phyloP scores from a whole-genome alignment of 2,329 filamentous ascomycete genomes.

The Ophiostoma perfectum region DNA sequence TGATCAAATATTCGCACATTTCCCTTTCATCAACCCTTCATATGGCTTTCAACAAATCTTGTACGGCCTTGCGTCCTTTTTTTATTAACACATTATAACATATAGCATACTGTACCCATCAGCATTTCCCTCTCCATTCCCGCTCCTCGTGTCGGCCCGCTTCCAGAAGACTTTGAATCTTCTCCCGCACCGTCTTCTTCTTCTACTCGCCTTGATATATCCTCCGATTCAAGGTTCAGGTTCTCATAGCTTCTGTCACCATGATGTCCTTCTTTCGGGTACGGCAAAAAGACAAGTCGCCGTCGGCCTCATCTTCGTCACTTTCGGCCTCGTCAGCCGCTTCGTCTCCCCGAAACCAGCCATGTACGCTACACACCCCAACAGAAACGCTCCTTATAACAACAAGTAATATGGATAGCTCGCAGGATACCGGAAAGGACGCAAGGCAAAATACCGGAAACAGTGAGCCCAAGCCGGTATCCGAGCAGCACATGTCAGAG shows the following conservation, averaged over 20 bases:
- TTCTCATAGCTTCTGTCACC: not conserved
- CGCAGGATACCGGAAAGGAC: not conserved
- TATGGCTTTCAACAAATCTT: no score
- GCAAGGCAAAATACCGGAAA: not conserved
- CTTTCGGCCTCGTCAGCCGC: not conserved
- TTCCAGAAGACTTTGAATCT: no score
- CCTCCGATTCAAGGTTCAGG: not conserved
- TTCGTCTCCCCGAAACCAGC: not conserved
- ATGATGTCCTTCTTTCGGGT: constrained; percentile 2
- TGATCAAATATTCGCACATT: no score
- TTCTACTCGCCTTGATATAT: not conserved
- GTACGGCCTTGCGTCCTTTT: not conserved
- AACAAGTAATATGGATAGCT: not conserved
- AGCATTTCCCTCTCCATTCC: no score
- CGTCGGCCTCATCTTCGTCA: not conserved
- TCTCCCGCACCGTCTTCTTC: not conserved
- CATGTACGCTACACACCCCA: constrained; percentile 16
- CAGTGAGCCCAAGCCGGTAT: not conserved
- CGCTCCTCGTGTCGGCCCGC: no score
- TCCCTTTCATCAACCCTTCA: no score
- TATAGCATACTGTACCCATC: no score
- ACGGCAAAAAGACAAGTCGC: not conserved
- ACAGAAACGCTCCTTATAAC: not conserved
- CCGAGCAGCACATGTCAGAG: not conserved
- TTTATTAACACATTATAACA: not conserved